These are phyloP conservation scores for Petasospora rhodanensis DNA, from an alignment of 1,139 yeast species.

Conservation along the genomic window DNA sequence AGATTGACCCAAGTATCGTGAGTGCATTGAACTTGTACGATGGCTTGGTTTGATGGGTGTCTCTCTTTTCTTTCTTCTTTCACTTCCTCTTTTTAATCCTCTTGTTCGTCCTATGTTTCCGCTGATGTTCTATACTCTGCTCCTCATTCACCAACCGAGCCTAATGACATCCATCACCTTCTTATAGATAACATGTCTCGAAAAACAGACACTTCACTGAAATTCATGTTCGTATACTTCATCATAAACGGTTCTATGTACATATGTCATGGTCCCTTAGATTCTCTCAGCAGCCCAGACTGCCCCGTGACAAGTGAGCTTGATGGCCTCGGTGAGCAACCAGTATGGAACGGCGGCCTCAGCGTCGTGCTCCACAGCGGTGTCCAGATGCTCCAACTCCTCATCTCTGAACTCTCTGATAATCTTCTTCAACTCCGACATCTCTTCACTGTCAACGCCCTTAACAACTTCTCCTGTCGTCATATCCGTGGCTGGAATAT, in stretches of 20 bases:
- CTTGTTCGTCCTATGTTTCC: too few species aligned
- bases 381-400: slow-evolving; percentile 90
- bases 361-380: slow-evolving; percentile 89
- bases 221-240: too few species aligned
- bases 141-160: too few species aligned
- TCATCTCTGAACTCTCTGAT: slow-evolving; percentile 86
- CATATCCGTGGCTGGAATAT: slow-evolving; percentile 40
- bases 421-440: slow-evolving; percentile 51
- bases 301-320: slow-evolving; percentile 78
- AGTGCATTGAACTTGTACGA: slow-evolving; percentile 78
- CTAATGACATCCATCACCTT: too few species aligned
- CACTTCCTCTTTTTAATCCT: too few species aligned
- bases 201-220: too few species aligned
- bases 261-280: slow-evolving; percentile 29
- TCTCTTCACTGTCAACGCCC: slow-evolving; percentile 45
- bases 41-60: slow-evolving; percentile 51
- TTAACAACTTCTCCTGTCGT: slow-evolving; percentile 32
- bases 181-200: too few species aligned
- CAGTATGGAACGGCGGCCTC: slow-evolving; percentile 90
- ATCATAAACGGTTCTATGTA: too few species aligned
- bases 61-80: neutral
- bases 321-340: slow-evolving; percentile 82
- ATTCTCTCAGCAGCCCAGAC: slow-evolving; percentile 88
- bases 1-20: slow-evolving; percentile 76
- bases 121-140: too few species aligned